Evolutionary conservation across 495 filamentous ascomycete genomes (phyloP), one percentile per base, ranked within the genome.

Genomic region (Daldinia decipiens): DNA sequence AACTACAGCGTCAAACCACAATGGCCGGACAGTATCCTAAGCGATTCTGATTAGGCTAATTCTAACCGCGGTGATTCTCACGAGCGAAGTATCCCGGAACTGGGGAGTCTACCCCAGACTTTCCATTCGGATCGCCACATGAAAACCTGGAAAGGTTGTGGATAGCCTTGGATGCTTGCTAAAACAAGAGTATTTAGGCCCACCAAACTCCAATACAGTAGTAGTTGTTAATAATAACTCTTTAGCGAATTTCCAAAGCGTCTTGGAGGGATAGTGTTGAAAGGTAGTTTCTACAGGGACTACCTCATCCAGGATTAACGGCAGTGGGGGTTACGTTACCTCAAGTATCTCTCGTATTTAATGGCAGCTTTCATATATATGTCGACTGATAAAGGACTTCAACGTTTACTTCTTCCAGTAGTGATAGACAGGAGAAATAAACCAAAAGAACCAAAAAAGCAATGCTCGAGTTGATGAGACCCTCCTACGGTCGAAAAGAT

Each of bases 41-140:
- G 47, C 5, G 21, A 51, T 31, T 36, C 38, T 62, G 62, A 66
- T 73, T 66, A 65, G 65, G 65, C 65, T 73, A 65, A 66, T 61
- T 55, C 45, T 27, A 62, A 58, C 62, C 61, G 62, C 31, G 51
- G 43, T 63, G 65, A 58, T 54, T 40, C 38, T 45, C 24, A 59
- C 17, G 36, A 65, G 58, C 57, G 66, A 69, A 66, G 65, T 69
- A 69, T 34, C 70, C 70, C 70, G 70, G 70, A 47, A 72, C 60
- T 68, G 67, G 70, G 70, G 54, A 68, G 70, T 34, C 59, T 72
- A 66, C 70, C 70, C 70, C 70, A 56, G 70, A 69, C 62, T 62
- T 59, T 65, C 34, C 52, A 62, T 69, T 59, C 58, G 45, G 60
- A 6, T 38, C 24, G 50, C 65, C 65, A 68, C 51, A 62, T 59